Conservation (phyloP, 345 rosid species). For the Brassica incana region DNA sequence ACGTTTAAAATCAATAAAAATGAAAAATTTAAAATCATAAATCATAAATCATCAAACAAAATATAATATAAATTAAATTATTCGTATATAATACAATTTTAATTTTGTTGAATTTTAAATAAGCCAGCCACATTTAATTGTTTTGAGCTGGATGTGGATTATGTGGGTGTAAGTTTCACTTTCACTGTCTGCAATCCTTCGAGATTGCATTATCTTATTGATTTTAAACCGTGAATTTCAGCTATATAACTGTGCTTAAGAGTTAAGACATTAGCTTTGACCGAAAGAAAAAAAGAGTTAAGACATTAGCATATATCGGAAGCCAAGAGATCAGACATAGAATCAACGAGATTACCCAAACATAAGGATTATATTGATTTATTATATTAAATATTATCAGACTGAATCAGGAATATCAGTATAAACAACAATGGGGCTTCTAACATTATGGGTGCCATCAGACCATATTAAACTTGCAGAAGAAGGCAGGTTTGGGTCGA, state of each 20-base stretch:
- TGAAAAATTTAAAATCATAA: too few relatives aligned
- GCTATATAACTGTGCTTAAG: background rate
- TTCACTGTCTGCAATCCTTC: background rate
- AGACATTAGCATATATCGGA: background rate
- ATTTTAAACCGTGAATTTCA: background rate
- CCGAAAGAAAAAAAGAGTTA: too few relatives aligned
- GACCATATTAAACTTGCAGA: slow-evolving; percentile 7
- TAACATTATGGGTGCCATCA: slow-evolving; percentile 15
- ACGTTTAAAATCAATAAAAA: too few relatives aligned
- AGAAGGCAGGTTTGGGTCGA: background rate
- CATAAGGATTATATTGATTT: background rate
- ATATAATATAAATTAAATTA: too few relatives aligned
- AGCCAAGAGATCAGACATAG: background rate
- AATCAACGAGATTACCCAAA: background rate
- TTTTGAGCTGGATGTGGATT: background rate
- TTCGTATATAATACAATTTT: too few relatives aligned
- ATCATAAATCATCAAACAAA: too few relatives aligned
- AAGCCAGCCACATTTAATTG: background rate
- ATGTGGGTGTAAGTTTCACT: background rate
- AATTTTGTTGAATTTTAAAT: too few relatives aligned
- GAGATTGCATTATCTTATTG: background rate
- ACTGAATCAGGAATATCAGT: background rate
- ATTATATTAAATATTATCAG: background rate
- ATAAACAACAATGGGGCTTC: slow-evolving; percentile 21
- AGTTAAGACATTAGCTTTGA: background rate